A percentile compares a stretch with the other conserved stretches of the same genome.
Conservation (phyloP, 2,329 filamentous ascomycete species). For the Pseudogymnoascus sp. region DNA sequence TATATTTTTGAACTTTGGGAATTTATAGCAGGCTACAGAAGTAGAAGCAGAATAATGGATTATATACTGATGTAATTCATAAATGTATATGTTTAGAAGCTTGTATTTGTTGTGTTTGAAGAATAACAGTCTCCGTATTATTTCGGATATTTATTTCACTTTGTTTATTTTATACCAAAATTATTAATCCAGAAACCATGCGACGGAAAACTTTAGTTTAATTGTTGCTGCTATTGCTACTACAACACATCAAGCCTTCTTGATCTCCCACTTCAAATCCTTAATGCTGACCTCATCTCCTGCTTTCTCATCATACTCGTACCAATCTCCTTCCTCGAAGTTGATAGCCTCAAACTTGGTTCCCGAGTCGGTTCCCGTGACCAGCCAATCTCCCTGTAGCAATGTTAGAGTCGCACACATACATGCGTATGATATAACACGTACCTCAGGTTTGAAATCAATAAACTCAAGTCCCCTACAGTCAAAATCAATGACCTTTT, state of each 20-base stretch:
- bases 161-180: not conserved
- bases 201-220: not conserved
- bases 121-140: not conserved
- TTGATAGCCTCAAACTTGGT: constrained; percentile 81
- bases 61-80: not conserved
- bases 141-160: not conserved
- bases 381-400: constrained; percentile 79
- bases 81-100: not conserved
- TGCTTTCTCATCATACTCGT: constrained; percentile 92
- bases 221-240: not conserved
- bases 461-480: constrained; percentile 89
- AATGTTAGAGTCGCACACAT: not conserved
- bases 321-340: constrained; percentile 88
- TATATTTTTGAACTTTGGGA: not conserved
- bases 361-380: constrained; percentile 68
- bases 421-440: constrained; percentile 21
- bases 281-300: constrained; percentile 88
- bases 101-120: not conserved
- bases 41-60: not conserved
- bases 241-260: constrained; percentile 21
- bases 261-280: constrained; percentile 78
- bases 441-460: constrained; percentile 82
- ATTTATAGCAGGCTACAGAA: not conserved
- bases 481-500: constrained; percentile 84
- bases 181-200: not conserved